Conservation (phyloP, 2,329 filamentous ascomycete species). For the Trichoderma koningiopsis region DNA sequence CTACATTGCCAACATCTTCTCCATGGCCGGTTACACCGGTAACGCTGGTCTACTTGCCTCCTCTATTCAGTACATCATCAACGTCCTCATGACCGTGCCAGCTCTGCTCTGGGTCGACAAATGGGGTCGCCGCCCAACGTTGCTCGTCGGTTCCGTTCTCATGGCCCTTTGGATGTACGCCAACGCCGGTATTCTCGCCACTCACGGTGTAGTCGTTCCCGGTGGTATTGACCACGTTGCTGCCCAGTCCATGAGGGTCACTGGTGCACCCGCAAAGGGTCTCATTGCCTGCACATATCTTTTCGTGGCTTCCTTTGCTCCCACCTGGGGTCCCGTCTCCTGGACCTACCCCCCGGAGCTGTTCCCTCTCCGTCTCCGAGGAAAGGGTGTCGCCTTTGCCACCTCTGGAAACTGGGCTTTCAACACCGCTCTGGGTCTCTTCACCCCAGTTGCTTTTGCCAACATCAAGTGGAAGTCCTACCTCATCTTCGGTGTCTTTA, state of each 20-base stretch:
- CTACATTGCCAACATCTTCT: constrained; percentile 56
- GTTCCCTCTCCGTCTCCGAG: constrained; percentile 50
- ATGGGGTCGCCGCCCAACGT: constrained; percentile 71
- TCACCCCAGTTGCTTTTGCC: constrained; percentile 33
- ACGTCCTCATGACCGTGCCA: constrained; percentile 76
- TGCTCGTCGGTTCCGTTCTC: constrained; percentile 65
- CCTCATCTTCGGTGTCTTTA: constrained; percentile 55
- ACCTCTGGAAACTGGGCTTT: constrained; percentile 50
- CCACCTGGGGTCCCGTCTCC: constrained; percentile 53
- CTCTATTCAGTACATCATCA: constrained; percentile 68
- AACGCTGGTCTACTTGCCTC: constrained; percentile 58
- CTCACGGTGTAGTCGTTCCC: constrained; percentile 46
- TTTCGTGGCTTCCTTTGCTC: constrained; percentile 55
- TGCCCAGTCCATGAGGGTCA: constrained; percentile 51
- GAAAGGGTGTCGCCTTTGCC: constrained; percentile 56
- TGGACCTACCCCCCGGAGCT: constrained; percentile 63
- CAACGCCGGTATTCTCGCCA: constrained; percentile 55
- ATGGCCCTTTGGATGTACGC: constrained; percentile 65
- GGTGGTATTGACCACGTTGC: constrained; percentile 49
- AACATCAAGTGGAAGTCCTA: constrained; percentile 39
- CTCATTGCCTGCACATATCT: constrained; percentile 70
- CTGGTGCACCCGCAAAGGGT: constrained; percentile 53
- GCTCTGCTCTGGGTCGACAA: constrained; percentile 74
- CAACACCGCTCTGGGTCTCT: constrained; percentile 40
- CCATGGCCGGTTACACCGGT: constrained; percentile 44